A percentile compares a stretch with the other conserved stretches of the same genome.
Evolutionary conservation across 176 grass and related monocot species (phyloP).

Genomic region (Rhynchospora breviuscula): DNA sequence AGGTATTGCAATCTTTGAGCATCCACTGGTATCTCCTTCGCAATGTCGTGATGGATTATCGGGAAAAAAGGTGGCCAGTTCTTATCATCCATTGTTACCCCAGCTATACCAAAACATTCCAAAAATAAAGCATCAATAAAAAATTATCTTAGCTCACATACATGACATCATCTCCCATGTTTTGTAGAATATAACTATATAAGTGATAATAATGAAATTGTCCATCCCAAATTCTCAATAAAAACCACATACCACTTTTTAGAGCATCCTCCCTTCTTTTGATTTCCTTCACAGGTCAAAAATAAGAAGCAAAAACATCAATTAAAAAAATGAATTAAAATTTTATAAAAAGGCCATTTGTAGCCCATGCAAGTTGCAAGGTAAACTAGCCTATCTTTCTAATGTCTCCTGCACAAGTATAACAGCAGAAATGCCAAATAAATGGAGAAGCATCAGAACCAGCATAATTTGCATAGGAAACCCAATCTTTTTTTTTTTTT

Average conservation of each 20-base stretch:
- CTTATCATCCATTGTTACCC: slow-evolving; percentile 70
- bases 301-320: background rate
- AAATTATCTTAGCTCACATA: background rate
- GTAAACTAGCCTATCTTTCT: background rate
- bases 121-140: background rate
- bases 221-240: background rate
- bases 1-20: slow-evolving; percentile 83
- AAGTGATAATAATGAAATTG: background rate
- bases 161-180: background rate
- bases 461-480: background rate
- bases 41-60: slow-evolving; percentile 88
- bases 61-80: slow-evolving; percentile 87
- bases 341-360: background rate
- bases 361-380: background rate
- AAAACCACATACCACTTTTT: slow-evolving; percentile 36
- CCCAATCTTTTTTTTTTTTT: background rate
- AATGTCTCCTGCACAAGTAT: background rate
- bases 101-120: slow-evolving; percentile 26
- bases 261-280: slow-evolving; percentile 68
- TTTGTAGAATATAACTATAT: too few relatives aligned
- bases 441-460: background rate
- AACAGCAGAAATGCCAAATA: background rate
- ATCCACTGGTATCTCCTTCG: slow-evolving; percentile 80
- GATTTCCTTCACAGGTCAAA: slow-evolving; percentile 50
- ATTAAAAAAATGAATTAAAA: background rate